Conservation (phyloP, 345 rosid species). For the Cochlearia excelsa region DNA sequence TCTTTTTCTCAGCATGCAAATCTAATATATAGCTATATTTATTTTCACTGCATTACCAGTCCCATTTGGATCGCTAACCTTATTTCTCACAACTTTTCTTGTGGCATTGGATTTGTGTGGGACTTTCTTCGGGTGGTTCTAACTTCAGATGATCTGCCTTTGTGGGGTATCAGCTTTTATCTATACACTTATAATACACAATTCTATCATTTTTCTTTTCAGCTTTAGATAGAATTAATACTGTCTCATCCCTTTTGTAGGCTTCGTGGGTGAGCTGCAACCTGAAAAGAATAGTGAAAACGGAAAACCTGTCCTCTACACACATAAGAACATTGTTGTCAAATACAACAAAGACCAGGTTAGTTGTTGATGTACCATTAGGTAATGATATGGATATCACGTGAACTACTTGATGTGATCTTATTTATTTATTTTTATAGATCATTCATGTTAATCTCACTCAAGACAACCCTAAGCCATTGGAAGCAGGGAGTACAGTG, state of each 20-base stretch:
- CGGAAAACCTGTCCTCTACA: constrained; percentile 67
- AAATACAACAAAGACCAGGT: constrained; percentile 87
- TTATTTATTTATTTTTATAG: constrained; percentile 35
- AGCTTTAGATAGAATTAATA: neutral
- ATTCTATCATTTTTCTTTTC: neutral
- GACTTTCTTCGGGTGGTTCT: constrained; percentile 38
- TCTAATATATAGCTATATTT: neutral
- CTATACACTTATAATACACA: neutral
- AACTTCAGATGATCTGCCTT: constrained; percentile 83
- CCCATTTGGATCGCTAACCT: constrained; percentile 19
- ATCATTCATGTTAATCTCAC: constrained; percentile 86
- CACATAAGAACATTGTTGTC: constrained; percentile 66
- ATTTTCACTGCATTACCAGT: neutral
- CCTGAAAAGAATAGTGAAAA: constrained; percentile 75
- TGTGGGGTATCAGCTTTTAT: constrained; percentile 60
- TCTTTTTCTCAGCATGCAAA: too few relatives aligned
- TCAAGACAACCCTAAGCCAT: constrained; percentile 70
- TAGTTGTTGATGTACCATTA: constrained; percentile 16
- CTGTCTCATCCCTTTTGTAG: constrained; percentile 41
- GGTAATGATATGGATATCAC: constrained; percentile 16
- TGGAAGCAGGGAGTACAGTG: constrained; percentile 58
- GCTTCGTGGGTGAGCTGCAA: constrained; percentile 82
- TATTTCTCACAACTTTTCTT: constrained; percentile 21
- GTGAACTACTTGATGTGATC: constrained; percentile 9
- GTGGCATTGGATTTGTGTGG: constrained; percentile 31